Conservation (phyloP, 1,284 basidiomycete species). For the Rhodotorula sp. region DNA sequence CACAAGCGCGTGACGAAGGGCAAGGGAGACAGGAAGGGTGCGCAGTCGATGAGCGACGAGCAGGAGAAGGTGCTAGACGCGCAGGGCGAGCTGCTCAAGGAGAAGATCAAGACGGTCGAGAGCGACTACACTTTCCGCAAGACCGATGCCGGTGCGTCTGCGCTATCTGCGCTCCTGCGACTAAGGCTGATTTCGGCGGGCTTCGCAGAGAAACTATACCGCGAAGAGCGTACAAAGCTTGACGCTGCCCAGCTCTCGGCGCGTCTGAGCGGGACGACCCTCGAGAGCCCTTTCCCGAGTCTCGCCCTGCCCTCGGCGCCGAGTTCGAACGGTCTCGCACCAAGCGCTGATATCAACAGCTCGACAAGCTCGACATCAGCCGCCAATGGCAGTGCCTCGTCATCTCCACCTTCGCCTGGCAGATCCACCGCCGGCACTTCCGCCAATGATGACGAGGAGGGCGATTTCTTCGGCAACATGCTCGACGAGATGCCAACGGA, state of each 20-base stretch:
- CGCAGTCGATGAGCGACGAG: slow-evolving; percentile 37
- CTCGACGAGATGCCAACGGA: slow-evolving; percentile 59
- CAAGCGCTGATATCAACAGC: slow-evolving; percentile 3
- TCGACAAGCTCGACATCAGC: background rate
- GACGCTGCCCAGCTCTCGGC: slow-evolving; percentile 58
- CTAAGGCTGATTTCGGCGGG: background rate
- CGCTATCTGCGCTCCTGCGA: background rate
- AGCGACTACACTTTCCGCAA: slow-evolving; percentile 35
- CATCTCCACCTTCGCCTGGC: background rate
- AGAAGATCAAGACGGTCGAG: slow-evolving; percentile 53
- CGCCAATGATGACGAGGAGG: slow-evolving; percentile 42
- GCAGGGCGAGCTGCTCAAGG: slow-evolving; percentile 59
- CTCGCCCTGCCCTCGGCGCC: background rate
- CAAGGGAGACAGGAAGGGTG: slow-evolving; percentile 40
- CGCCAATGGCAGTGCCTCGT: background rate
- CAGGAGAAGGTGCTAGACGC: slow-evolving; percentile 50
- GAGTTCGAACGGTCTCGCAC: background rate
- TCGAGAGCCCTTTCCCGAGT: slow-evolving; percentile 12
- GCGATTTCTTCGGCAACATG: slow-evolving; percentile 66
- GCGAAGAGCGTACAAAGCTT: slow-evolving; percentile 58
- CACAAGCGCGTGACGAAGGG: slow-evolving; percentile 41
- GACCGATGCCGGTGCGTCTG: slow-evolving; percentile 54
- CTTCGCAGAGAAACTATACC: slow-evolving; percentile 58
- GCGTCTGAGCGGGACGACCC: slow-evolving; percentile 53
- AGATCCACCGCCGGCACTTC: background rate